These are phyloP conservation scores for Crotalaria pallida DNA, from an alignment of 306 rosid genomes.

Conservation along the genomic window DNA sequence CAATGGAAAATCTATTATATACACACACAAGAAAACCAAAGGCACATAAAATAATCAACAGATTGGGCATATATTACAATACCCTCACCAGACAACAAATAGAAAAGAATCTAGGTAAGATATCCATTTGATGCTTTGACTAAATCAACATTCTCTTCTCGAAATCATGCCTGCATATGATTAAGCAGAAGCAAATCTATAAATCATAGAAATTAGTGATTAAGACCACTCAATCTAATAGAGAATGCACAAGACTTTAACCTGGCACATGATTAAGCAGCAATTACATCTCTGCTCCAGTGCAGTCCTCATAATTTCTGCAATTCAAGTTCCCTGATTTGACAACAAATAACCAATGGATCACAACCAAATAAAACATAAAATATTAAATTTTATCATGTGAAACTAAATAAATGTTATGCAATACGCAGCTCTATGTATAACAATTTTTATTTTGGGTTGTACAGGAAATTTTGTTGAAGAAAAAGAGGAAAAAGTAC, in stretches of 20 bases:
- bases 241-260: background rate
- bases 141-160: background rate
- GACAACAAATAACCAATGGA: background rate
- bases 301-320: background rate
- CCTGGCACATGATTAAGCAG: conserved; percentile 9
- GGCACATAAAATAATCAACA: background rate
- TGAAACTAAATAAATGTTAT: background rate
- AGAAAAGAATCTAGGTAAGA: background rate
- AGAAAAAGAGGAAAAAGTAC: background rate
- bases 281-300: background rate
- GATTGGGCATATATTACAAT: background rate
- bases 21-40: background rate
- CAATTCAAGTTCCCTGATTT: background rate
- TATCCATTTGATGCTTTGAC: conserved; percentile 15
- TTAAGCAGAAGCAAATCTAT: background rate
- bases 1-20: background rate
- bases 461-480: background rate
- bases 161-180: background rate
- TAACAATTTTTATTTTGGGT: background rate
- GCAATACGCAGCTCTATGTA: background rate
- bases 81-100: conserved; percentile 1
- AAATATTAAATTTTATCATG: background rate
- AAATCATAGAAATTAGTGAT: background rate
- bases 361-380: background rate
- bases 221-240: background rate